Evolutionary conservation across 2,329 filamentous ascomycete genomes (phyloP).

Genomic region (Colletotrichum chrysophilum): DNA sequence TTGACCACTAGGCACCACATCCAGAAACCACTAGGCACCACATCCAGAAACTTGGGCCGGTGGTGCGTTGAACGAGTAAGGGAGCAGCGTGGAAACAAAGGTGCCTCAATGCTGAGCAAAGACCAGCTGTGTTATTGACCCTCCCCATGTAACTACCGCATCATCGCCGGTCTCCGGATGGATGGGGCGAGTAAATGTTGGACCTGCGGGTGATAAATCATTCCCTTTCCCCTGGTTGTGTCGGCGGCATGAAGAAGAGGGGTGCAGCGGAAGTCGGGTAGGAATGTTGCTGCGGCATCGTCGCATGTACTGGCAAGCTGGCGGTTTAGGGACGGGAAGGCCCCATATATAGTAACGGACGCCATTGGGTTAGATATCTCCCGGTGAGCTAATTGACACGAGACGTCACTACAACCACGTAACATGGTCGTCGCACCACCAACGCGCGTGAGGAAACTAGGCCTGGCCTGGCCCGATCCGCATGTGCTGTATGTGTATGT

Average conservation of each 20-base stretch:
- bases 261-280: no score
- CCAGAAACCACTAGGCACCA: neutral
- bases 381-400: neutral
- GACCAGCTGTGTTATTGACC: neutral
- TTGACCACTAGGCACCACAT: slow-evolving; percentile 28
- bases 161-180: neutral
- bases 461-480: neutral
- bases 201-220: neutral
- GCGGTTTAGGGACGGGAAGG: neutral
- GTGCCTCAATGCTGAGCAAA: neutral
- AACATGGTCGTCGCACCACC: neutral
- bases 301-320: neutral
- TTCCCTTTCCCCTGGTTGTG: neutral
- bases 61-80: neutral
- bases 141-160: neutral
- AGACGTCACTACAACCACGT: neutral
- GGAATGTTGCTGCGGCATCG: neutral
- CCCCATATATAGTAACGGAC: neutral
- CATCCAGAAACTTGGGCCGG: neutral
- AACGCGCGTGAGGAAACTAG: neutral
- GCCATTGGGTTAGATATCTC: neutral
- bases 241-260: neutral
- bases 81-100: neutral
- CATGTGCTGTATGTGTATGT: neutral
- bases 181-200: neutral